Evolutionary conservation across 164 flowering plant species (phyloP).

Genomic region (Magnolia officinalis): DNA sequence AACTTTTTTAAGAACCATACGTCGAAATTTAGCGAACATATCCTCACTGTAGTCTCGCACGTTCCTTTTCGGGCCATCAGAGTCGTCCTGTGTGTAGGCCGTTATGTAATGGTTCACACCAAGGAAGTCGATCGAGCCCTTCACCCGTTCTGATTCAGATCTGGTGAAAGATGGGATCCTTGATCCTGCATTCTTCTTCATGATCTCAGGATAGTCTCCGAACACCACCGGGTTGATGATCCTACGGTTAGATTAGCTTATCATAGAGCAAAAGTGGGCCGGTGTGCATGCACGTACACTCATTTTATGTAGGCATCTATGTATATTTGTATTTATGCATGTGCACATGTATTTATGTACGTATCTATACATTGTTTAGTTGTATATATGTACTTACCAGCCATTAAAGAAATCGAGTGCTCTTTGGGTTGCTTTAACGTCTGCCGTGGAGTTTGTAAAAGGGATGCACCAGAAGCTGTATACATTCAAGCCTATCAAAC

Average conservation of each 20-base stretch:
- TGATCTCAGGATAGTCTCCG: constrained; percentile 62
- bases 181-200: constrained; percentile 45
- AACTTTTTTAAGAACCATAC: not conserved
- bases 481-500: constrained; percentile 41
- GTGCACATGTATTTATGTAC: not conserved
- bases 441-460: constrained; percentile 31
- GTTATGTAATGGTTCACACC: constrained; percentile 32
- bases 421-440: constrained; percentile 40
- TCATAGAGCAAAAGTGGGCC: not conserved
- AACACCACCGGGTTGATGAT: constrained; percentile 35
- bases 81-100: constrained; percentile 10
- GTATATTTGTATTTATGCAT: not conserved
- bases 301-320: not conserved
- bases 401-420: constrained; percentile 42
- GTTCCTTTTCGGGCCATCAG: not conserved
- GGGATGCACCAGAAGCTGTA: constrained; percentile 29
- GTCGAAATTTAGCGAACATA: constrained; percentile 12
- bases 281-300: not conserved
- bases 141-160: constrained; percentile 20
- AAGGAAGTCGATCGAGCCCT: constrained; percentile 33
- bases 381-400: constrained; percentile 30
- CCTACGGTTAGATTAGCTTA: not conserved
- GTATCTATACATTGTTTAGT: not conserved
- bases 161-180: constrained; percentile 55
- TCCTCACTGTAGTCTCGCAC: constrained; percentile 16